These are phyloP conservation scores for Fusarium sp. DNA, from an alignment of 2,329 filamentous ascomycete genomes.

Conservation along the genomic window DNA sequence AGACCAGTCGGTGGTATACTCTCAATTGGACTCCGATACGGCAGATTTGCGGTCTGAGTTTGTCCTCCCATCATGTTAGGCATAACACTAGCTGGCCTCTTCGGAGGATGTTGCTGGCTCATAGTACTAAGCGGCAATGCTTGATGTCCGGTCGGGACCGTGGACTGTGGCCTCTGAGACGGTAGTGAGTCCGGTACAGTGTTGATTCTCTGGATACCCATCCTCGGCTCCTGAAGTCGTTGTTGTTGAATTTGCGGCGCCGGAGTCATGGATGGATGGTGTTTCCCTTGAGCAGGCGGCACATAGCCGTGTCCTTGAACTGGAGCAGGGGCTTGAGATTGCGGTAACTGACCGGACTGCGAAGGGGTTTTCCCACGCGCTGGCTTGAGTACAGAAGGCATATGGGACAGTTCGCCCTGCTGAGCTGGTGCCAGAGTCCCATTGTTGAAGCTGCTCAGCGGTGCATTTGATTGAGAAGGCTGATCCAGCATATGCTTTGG, in stretches of 20 bases:
- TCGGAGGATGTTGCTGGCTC: conserved; percentile 27
- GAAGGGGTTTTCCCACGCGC: conserved; percentile 41
- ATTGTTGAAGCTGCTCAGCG: neutral
- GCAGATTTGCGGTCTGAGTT: conserved; percentile 10
- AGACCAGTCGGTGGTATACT: conserved; percentile 35
- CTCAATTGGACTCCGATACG: conserved; percentile 37
- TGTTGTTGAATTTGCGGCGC: conserved; percentile 41
- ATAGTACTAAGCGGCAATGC: conserved; percentile 1
- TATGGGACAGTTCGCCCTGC: conserved; percentile 32
- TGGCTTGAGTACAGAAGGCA: conserved; percentile 48
- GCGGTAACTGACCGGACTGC: conserved; percentile 28
- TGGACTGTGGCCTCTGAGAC: conserved; percentile 37
- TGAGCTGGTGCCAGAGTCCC: conserved; percentile 14
- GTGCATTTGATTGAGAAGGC: neutral
- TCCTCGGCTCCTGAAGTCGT: conserved; percentile 37
- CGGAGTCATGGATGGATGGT: conserved; percentile 48
- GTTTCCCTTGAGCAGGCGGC: conserved; percentile 44
- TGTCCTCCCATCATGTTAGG: conserved; percentile 41
- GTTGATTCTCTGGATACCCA: conserved; percentile 43
- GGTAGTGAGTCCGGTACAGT: conserved; percentile 45
- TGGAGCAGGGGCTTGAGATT: conserved; percentile 2
- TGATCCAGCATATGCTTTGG: conserved; percentile 6
- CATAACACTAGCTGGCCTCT: conserved; percentile 42
- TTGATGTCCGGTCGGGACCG: conserved; percentile 22
- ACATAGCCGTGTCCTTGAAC: conserved; percentile 39